Base-by-base conservation (phyloP, 2,329 filamentous ascomycete species). In the Colletotrichum theobromicola region DNA sequence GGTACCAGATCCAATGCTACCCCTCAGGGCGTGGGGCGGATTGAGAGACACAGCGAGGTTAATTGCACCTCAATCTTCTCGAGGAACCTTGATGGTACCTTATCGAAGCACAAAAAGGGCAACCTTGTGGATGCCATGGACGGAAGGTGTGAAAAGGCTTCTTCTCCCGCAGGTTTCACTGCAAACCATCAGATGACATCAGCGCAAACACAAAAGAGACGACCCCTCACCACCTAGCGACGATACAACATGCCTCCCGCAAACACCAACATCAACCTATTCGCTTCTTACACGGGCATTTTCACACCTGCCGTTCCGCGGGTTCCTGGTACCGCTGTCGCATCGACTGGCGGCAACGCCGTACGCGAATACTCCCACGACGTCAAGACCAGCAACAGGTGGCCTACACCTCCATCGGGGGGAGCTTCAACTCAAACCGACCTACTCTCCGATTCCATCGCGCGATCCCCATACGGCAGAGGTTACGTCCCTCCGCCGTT, bases 261-360 rank as follows among this genome's bases (percentile, higher is more conserved):
- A n/a, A 46, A 46, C 37, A 16, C 18, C 8, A n/a, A 42, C 35
- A 6, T 37, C 34, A 35, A 35, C 34, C 34, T 1, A 35, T 15
- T 35, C n/a, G n/a, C n/a, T n/a, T n/a, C n/a, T n/a, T n/a, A 13
- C 34, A 35, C 34, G 5, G 34, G 34, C 5, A 35, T 35, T 13
- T 1, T 35, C 34, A 35, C 1, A 3, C 6, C 15, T 18, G 9
- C 9, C 16, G 3, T 3, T 10, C 9, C 18, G 9, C 4, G 7
- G 3, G 4, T 6, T 3, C 1, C 3, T 2, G 0, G 5, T 2
- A 50, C 1, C 10, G 21, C 42, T 4, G 42, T n/a, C 10, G 21
- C 42, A n/a, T 0, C n/a, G 1, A 21, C 21, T 1, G 42, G n/a
- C 42, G 24, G 10, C 42, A 24, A 0, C 42, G 0, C n/a, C 42